These are phyloP conservation scores for Aspergillus haitiensis DNA, from an alignment of 495 filamentous ascomycete species.

Conservation along the genomic window DNA sequence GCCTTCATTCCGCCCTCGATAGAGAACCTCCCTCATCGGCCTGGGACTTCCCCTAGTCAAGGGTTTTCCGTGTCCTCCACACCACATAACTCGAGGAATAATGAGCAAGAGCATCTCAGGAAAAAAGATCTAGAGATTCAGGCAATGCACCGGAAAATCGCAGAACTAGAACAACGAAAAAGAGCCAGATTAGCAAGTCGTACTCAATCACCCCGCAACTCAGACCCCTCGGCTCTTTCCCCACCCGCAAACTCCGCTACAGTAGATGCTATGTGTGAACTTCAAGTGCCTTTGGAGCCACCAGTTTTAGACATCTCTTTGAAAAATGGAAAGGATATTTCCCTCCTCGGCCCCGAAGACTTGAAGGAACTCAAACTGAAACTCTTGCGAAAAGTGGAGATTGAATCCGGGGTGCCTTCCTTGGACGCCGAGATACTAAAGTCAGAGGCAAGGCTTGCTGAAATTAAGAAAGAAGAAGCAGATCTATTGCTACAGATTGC, in stretches of 20 bases:
- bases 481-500: conserved; percentile 60
- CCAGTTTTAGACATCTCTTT: neutral
- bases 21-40: conserved; percentile 18
- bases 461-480: conserved; percentile 57
- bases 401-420: conserved; percentile 56
- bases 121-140: conserved; percentile 69
- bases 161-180: conserved; percentile 69
- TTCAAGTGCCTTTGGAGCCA: conserved; percentile 5
- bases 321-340: neutral
- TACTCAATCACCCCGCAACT: conserved; percentile 34
- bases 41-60: conserved; percentile 19
- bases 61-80: conserved; percentile 37
- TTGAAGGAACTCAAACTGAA: conserved; percentile 33
- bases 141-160: conserved; percentile 72
- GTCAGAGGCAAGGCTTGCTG: conserved; percentile 49
- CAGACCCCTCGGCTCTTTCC: conserved; percentile 27
- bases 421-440: conserved; percentile 56
- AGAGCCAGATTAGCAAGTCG: conserved; percentile 53
- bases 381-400: conserved; percentile 51
- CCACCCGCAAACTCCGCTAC: conserved; percentile 20
- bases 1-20: neutral
- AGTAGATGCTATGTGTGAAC: conserved; percentile 17
- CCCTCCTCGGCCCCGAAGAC: conserved; percentile 20
- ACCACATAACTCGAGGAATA: conserved; percentile 35
- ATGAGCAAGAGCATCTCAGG: conserved; percentile 58